Base-by-base conservation (phyloP, 805 yeast genomes). In the Candida wancherniae region DNA sequence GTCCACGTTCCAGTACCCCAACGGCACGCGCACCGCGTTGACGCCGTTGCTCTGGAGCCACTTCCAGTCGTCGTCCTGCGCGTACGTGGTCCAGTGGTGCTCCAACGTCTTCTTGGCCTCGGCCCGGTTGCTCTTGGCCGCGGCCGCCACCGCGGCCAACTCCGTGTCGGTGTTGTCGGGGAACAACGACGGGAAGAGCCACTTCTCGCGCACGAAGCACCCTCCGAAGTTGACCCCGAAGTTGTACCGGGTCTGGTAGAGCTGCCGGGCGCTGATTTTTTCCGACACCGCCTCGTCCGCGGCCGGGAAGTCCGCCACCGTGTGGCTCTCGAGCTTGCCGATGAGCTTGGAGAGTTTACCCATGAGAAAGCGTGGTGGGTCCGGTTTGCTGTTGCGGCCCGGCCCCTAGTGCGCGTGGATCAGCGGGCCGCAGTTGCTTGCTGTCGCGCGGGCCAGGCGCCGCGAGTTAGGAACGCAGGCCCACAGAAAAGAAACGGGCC, bases 181-280 rank as follows among this genome's bases (percentile, higher is more conserved):
- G 47, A 84, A 83, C 34, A 80, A 57, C 23, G 69, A 61, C 33
- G 73, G 80, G 53, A 60, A 82, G 20, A 86, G 84, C 78, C 84
- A 88, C 45, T 77, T 78, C 51, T 88, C 97, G 26, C 76, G 65
- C 1, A 87, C 79, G 53, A 87, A 88, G 35, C 81, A 57, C 0
- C 87, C 71, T 0, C 97, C 97, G 23, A 88, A 61, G 55, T 87
- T 88, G 19, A 84, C 94, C 5, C 96, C 97, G 50, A 73, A 77
- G 50, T 84, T 84, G 44, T 61, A 61, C 31, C 92, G 61, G 13
- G 69, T 58, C 45, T 71, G 79, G 47, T 67, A 77, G n/a, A 83
- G 69, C 15, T 77, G 66, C 23, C 55, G 60, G 30, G 49, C 51
- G 6, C 67, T 47, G 4, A 72, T 75, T 6, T 34, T 38, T 14